phyloP scores from a whole-genome alignment of 306 rosid species.

The Trichosanthes truncata region DNA sequence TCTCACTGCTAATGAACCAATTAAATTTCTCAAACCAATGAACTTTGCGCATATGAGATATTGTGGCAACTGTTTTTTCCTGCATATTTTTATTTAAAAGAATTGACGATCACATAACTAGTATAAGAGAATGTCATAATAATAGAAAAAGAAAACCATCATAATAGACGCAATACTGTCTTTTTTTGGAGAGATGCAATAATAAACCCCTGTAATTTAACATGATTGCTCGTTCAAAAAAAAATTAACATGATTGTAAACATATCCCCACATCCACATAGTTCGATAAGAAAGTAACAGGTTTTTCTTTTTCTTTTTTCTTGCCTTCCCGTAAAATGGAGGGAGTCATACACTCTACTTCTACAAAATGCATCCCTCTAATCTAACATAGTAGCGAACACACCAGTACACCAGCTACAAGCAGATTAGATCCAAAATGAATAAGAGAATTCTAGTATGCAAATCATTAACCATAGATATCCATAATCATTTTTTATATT shows the following conservation, averaged over 20 bases:
- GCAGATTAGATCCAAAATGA: background rate
- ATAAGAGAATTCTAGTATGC: background rate
- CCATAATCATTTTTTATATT: background rate
- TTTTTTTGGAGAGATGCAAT: background rate
- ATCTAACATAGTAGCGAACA: background rate
- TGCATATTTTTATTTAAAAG: constrained; percentile 27
- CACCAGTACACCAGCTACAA: background rate
- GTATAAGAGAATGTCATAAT: background rate
- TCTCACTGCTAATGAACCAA: constrained; percentile 97
- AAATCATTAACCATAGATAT: background rate
- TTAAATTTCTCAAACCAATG: constrained; percentile 99
- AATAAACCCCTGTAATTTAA: background rate
- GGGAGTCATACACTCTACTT: background rate
- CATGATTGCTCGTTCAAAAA: background rate
- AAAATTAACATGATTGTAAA: background rate
- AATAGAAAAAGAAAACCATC: background rate
- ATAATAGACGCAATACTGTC: background rate
- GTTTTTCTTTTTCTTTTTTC: background rate
- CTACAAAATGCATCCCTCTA: background rate
- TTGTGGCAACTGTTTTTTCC: constrained; percentile 89
- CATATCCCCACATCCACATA: background rate
- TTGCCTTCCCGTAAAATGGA: background rate
- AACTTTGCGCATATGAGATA: constrained; percentile 95
- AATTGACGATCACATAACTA: background rate
- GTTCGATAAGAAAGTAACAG: background rate